Percentiles rank a stretch among this genome's conserved stretches.
phyloP scores from a whole-genome alignment of 495 filamentous ascomycete species.

The Podospora pseudocomata region DNA sequence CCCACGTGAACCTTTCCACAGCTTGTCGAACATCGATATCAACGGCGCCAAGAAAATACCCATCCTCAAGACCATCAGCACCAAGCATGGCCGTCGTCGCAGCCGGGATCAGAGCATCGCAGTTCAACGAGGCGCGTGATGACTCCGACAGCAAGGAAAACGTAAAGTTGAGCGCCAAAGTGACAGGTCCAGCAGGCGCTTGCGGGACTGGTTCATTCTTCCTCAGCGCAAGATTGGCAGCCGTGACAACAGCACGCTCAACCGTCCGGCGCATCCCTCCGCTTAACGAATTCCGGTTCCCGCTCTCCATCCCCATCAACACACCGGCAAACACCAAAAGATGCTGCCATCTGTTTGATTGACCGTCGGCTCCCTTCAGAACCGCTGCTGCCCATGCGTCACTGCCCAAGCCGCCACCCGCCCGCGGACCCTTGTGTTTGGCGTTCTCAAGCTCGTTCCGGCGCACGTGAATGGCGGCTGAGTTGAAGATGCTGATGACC shows the following conservation, averaged over 20 bases:
- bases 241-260: constrained; percentile 72
- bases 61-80: constrained; percentile 73
- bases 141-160: constrained; percentile 69
- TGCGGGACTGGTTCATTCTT: constrained; percentile 36
- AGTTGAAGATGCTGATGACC: constrained; percentile 84
- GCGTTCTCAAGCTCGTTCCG: constrained; percentile 55
- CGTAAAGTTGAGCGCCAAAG: constrained; percentile 71
- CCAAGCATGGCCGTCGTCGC: constrained; percentile 63
- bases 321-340: constrained; percentile 75
- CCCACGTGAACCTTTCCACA: constrained; percentile 70
- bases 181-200: constrained; percentile 58
- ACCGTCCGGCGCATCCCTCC: constrained; percentile 63
- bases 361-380: constrained; percentile 77
- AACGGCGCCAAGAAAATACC: constrained; percentile 74
- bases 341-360: constrained; percentile 85
- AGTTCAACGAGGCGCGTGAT: constrained; percentile 57
- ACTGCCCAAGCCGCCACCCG: constrained; percentile 49
- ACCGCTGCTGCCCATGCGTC: constrained; percentile 85
- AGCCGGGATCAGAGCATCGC: constrained; percentile 70
- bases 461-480: constrained; percentile 65
- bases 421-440: constrained; percentile 35
- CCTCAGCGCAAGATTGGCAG: constrained; percentile 68
- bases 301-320: constrained; percentile 73
- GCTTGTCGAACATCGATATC: constrained; percentile 67
- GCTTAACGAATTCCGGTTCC: constrained; percentile 61